A percentile compares a stretch with the other conserved stretches of the same genome.
These are phyloP conservation scores for Eucalyptus rudis DNA, from an alignment of 345 rosid genomes.

Conservation along the genomic window DNA sequence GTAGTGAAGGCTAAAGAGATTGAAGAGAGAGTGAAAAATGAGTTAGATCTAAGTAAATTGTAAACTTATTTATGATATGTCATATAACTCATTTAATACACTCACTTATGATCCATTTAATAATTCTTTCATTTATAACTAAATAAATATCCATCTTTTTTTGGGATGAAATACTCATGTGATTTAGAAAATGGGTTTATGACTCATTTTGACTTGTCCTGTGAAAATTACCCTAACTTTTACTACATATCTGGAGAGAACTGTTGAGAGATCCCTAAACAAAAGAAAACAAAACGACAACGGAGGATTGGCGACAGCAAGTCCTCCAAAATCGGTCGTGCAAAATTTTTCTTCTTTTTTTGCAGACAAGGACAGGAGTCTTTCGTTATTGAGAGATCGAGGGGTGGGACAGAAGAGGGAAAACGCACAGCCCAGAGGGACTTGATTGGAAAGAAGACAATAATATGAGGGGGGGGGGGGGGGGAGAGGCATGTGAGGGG, in stretches of 20 bases:
- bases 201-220: background rate
- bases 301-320: background rate
- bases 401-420: background rate
- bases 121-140: too few relatives aligned
- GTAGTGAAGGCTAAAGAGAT: too few relatives aligned
- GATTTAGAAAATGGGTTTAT: too few relatives aligned
- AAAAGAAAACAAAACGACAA: background rate
- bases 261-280: background rate
- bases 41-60: too few relatives aligned
- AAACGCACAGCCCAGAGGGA: background rate
- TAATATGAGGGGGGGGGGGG: background rate
- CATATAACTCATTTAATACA: too few relatives aligned
- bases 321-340: background rate
- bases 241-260: background rate
- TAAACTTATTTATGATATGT: too few relatives aligned
- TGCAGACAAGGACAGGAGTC: background rate
- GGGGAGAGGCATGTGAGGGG: background rate
- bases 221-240: too few relatives aligned
- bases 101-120: background rate
- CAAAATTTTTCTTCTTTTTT: background rate
- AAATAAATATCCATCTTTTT: too few relatives aligned
- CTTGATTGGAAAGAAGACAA: background rate
- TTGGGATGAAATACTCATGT: accelerated
- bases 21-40: background rate
- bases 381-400: background rate